These are phyloP conservation scores for Gossypium arboreum DNA, from an alignment of 345 rosid genomes.

Conservation along the genomic window DNA sequence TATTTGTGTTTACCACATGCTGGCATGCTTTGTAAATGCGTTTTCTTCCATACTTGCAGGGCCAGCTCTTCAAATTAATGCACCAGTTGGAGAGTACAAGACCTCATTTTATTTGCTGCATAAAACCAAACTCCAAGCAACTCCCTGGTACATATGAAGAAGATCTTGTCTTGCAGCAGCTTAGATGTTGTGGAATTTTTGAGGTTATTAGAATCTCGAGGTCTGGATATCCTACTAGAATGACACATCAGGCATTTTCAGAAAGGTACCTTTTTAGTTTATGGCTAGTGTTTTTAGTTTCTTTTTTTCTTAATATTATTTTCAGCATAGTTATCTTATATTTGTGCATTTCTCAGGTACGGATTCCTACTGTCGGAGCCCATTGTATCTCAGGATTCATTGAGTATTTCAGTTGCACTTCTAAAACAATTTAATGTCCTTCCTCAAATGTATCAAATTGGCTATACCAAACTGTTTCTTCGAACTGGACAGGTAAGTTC, in stretches of 20 bases:
- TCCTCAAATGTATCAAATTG: slow-evolving; percentile 94
- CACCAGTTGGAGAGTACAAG: slow-evolving; percentile 73
- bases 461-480: slow-evolving; percentile 74
- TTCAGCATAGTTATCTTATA: slow-evolving; percentile 5
- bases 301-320: background rate
- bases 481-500: slow-evolving; percentile 77
- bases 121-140: slow-evolving; percentile 74
- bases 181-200: slow-evolving; percentile 79
- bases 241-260: slow-evolving; percentile 83
- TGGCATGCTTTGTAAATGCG: background rate
- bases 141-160: slow-evolving; percentile 61
- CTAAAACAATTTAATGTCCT: slow-evolving; percentile 60
- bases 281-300: background rate
- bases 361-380: slow-evolving; percentile 57
- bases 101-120: slow-evolving; percentile 89
- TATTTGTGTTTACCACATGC: background rate
- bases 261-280: slow-evolving; percentile 45
- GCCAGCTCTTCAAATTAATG: slow-evolving; percentile 87
- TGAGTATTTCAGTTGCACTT: slow-evolving; percentile 72
- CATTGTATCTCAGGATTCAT: slow-evolving; percentile 54
- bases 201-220: slow-evolving; percentile 88
- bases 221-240: slow-evolving; percentile 80
- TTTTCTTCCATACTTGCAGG: slow-evolving; percentile 37
- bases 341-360: slow-evolving; percentile 44
- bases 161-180: slow-evolving; percentile 74